phyloP scores from a whole-genome alignment of 768 basidiomycete genomes.

The Punctularia strigosozonata region DNA sequence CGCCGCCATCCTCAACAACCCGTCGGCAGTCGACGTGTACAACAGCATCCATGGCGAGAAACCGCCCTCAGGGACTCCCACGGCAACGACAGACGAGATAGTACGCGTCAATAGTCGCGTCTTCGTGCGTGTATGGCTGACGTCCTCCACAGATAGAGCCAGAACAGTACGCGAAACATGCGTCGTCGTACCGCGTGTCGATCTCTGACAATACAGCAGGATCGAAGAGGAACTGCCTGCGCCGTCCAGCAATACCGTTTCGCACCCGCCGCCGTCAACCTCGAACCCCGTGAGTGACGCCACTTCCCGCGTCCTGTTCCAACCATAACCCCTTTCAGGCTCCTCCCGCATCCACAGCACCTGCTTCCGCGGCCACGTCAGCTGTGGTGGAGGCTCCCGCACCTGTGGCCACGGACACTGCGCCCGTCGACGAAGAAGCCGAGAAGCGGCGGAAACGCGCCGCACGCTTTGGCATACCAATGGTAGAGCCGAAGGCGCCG shows the following conservation, averaged over 20 bases:
- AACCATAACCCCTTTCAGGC: no score
- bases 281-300: no score
- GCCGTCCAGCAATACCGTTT: no score
- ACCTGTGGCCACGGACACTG: not conserved
- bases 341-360: constrained; percentile 36
- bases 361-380: constrained; percentile 15
- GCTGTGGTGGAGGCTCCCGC: not conserved
- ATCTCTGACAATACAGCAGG: no score
- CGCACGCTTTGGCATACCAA: constrained; percentile 44
- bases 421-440: constrained; percentile 32
- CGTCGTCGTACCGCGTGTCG: no score
- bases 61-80: constrained; percentile 10
- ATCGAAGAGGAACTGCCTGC: no score
- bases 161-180: not conserved
- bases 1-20: constrained; percentile 41
- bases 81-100: not conserved
- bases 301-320: no score
- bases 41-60: no score
- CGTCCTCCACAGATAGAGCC: not conserved
- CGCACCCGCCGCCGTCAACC: no score
- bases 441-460: constrained; percentile 45
- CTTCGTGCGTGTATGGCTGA: not conserved
- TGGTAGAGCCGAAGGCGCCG: constrained; percentile 24
- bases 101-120: no score
- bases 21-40: constrained; percentile 39